phyloP scores from a whole-genome alignment of 2,329 filamentous ascomycete species.

The Aspergillus fructus region DNA sequence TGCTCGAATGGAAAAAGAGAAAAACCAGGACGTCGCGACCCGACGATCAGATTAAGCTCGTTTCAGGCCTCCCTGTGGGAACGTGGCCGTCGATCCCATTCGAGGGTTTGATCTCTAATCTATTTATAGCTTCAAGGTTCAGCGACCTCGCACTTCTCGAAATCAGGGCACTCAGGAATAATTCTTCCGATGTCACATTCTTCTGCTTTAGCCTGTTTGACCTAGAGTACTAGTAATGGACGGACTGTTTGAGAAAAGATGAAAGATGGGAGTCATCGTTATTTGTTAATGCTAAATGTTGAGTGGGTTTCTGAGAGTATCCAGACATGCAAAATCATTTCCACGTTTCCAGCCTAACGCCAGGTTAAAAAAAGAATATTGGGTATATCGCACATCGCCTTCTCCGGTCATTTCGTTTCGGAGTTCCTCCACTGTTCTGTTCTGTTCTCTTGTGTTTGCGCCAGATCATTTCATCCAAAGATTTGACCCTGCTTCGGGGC shows the following conservation, averaged over 20 bases:
- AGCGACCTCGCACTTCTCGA: not conserved
- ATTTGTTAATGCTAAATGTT: not conserved
- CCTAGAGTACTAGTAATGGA: too few species aligned
- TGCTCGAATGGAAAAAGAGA: not conserved
- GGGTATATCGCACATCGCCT: slow-evolving; percentile 1
- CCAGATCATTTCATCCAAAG: not conserved
- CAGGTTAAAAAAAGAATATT: not conserved
- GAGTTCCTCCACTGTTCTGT: not conserved
- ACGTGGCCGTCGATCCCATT: not conserved
- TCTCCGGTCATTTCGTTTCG: not conserved
- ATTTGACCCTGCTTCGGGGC: not conserved
- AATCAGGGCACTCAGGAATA: not conserved
- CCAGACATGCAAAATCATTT: not conserved
- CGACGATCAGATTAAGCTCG: not conserved
- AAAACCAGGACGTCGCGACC: not conserved
- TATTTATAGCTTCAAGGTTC: not conserved
- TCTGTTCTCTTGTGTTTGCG: not conserved
- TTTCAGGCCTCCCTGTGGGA: not conserved
- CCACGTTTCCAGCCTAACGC: not conserved
- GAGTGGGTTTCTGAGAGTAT: not conserved
- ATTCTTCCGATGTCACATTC: too few species aligned
- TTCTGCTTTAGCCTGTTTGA: too few species aligned
- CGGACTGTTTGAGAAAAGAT: not conserved
- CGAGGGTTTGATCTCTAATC: not conserved
- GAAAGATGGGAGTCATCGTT: not conserved